These are phyloP conservation scores for Geotrichum bryndzae DNA, from an alignment of 1,139 yeast species.

Conservation along the genomic window DNA sequence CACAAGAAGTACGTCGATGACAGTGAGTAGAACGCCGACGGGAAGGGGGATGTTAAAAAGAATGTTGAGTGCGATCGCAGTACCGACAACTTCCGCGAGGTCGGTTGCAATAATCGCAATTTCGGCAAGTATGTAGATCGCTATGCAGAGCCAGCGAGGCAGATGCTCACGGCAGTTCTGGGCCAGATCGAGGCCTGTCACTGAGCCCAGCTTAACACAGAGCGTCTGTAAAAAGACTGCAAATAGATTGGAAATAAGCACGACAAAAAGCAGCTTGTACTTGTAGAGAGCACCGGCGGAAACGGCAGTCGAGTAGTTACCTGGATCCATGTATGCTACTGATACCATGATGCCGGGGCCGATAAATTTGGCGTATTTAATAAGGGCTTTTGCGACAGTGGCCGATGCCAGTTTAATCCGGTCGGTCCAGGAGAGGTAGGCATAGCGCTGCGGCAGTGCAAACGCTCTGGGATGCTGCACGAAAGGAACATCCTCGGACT, in stretches of 20 bases:
- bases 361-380: constrained; percentile 55
- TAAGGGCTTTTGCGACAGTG: constrained; percentile 43
- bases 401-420: constrained; percentile 52
- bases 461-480: constrained; percentile 54
- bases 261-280: constrained; percentile 59
- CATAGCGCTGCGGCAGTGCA: not conserved
- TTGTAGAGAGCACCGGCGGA: constrained; percentile 68
- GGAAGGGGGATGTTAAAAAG: constrained; percentile 63
- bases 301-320: constrained; percentile 75
- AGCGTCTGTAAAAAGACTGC: constrained; percentile 70
- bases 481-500: constrained; percentile 52
- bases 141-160: constrained; percentile 54
- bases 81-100: constrained; percentile 81
- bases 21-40: constrained; percentile 70
- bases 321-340: constrained; percentile 82
- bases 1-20: constrained; percentile 66
- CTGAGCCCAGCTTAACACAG: constrained; percentile 71
- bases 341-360: constrained; percentile 76
- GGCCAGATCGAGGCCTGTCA: constrained; percentile 73
- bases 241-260: constrained; percentile 59
- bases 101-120: constrained; percentile 79
- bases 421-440: constrained; percentile 37
- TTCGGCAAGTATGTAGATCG: constrained; percentile 65
- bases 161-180: constrained; percentile 58
- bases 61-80: constrained; percentile 77